A percentile compares a stretch with the other conserved stretches of the same genome.
phyloP scores from a whole-genome alignment of 2,329 filamentous ascomycete species.

The Fusarium sublunatum region DNA sequence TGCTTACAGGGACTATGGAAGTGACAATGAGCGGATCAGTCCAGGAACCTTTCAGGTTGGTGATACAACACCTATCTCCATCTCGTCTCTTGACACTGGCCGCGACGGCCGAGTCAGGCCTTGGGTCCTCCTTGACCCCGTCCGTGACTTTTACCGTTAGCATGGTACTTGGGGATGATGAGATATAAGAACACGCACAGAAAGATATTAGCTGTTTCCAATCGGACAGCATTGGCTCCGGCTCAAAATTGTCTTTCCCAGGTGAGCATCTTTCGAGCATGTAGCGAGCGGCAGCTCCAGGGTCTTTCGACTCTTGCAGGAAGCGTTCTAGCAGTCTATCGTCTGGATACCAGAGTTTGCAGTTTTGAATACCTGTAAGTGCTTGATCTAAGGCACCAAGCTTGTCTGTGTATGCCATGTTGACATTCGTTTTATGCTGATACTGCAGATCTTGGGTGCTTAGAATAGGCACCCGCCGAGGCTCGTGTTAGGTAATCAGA shows the following conservation, averaged over 20 bases:
- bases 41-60: background rate
- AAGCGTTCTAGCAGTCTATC: background rate
- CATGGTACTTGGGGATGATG: background rate
- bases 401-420: background rate
- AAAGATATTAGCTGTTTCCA: background rate
- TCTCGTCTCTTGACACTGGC: background rate
- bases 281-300: background rate
- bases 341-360: background rate
- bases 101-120: accelerated
- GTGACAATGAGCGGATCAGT: background rate
- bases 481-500: too few species aligned
- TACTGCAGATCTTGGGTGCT: too few species aligned
- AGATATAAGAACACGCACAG: background rate
- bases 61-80: background rate
- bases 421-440: background rate
- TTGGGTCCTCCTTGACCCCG: too few species aligned
- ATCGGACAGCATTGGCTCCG: background rate
- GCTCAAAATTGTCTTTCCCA: background rate
- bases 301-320: background rate
- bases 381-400: accelerated
- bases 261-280: background rate
- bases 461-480: too few species aligned
- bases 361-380: accelerated
- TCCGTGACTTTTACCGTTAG: background rate
- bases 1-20: background rate